Evolutionary conservation across 495 filamentous ascomycete genomes (phyloP).

Genomic region (Lophium mytilinum): DNA sequence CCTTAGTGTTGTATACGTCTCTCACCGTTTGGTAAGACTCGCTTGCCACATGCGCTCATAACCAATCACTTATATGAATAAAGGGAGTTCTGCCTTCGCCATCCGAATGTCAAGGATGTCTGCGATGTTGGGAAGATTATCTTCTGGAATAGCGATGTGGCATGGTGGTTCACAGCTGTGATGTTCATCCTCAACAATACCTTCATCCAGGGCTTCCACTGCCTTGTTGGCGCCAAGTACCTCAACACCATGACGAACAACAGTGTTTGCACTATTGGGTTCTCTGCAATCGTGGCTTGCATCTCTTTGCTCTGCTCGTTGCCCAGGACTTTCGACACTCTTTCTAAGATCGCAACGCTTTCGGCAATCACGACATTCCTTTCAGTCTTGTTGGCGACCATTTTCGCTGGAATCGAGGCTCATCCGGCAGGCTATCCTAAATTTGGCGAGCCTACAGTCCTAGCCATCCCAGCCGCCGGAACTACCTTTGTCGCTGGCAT

Average conservation of each 20-base stretch:
- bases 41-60: neutral
- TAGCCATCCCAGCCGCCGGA: constrained; percentile 54
- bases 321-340: constrained; percentile 68
- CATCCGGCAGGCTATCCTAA: constrained; percentile 47
- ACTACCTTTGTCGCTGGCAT: constrained; percentile 72
- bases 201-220: constrained; percentile 76
- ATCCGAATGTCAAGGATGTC: constrained; percentile 81
- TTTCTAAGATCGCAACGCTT: constrained; percentile 65
- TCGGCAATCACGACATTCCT: constrained; percentile 81
- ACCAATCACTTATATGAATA: neutral
- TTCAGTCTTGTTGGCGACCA: constrained; percentile 69
- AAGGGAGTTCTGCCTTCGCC: constrained; percentile 76
- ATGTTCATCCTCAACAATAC: constrained; percentile 93
- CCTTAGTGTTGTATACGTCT: constrained; percentile 75
- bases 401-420: constrained; percentile 65
- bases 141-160: constrained; percentile 69
- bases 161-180: constrained; percentile 73
- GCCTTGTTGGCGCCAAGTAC: constrained; percentile 70
- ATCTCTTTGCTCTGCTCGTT: constrained; percentile 69
- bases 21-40: constrained; percentile 59
- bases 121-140: constrained; percentile 87
- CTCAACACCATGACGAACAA: constrained; percentile 72
- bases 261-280: constrained; percentile 62
- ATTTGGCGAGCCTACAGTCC: constrained; percentile 53
- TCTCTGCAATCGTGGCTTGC: constrained; percentile 58